Evolutionary conservation across 2,329 filamentous ascomycete genomes (phyloP).

Genomic region (Paecilomyces sp.): DNA sequence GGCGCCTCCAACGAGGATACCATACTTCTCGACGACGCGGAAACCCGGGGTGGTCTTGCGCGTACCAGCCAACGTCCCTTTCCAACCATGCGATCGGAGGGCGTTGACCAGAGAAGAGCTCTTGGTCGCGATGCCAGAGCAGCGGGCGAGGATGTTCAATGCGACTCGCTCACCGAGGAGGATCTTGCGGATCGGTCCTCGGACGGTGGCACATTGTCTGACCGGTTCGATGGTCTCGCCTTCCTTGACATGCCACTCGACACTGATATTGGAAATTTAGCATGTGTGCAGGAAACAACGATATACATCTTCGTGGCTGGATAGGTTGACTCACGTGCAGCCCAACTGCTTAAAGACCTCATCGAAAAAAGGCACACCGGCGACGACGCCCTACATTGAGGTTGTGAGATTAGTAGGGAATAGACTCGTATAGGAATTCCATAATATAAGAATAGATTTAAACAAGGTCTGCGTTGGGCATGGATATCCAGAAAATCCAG

Average conservation of each 20-base stretch:
- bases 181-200: constrained; percentile 72
- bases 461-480: neutral
- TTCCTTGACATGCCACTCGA: constrained; percentile 80
- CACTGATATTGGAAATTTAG: constrained; percentile 33
- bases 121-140: constrained; percentile 80
- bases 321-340: constrained; percentile 54
- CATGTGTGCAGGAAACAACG: neutral
- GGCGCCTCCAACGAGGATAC: constrained; percentile 88
- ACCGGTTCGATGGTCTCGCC: constrained; percentile 61
- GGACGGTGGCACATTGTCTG: constrained; percentile 69
- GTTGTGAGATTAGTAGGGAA: constrained; percentile 1
- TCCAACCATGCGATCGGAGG: constrained; percentile 60
- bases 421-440: too few species aligned
- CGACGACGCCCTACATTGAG: constrained; percentile 61
- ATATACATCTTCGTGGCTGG: neutral
- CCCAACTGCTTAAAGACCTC: constrained; percentile 87
- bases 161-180: constrained; percentile 91
- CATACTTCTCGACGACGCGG: constrained; percentile 93
- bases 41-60: constrained; percentile 97
- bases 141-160: constrained; percentile 81
- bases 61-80: constrained; percentile 82
- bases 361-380: constrained; percentile 89
- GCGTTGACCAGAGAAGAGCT: constrained; percentile 40
- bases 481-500: neutral
- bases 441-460: too few species aligned